Base-by-base conservation (phyloP, 148 eudicot species). In the Oxyria digyna region DNA sequence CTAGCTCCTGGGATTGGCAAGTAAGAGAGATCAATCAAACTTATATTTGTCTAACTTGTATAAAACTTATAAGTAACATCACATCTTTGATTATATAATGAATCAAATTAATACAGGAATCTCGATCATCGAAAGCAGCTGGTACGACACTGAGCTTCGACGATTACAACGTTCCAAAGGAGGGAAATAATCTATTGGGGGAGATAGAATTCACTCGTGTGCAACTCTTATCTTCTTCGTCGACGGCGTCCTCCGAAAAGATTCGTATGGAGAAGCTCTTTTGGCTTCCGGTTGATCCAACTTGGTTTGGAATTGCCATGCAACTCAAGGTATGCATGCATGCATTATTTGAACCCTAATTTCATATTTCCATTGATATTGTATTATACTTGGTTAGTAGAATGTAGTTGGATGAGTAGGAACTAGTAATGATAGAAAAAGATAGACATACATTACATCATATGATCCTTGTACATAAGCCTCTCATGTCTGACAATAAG, bases 1-100 rank as follows among this genome's bases (percentile, higher is more conserved):
- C 89, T 50, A 75, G 73, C 72, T 85, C 89, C 29, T 85, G 89
- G 89, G 76, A 74, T 46, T 85, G 89, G 89, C 66, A 26, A 59
- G 66, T 59, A n/a, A n/a, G n/a, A n/a, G 32, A 59, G 66, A 42
- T 42, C 46, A 1, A 40, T 11, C 42, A 5, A 38, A 38, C 42
- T 38, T 38, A 38, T 38, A 38, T n/a, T n/a, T n/a, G n/a, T n/a
- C n/a, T n/a, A n/a, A n/a, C n/a, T n/a, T n/a, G n/a, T n/a, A n/a
- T n/a, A n/a, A n/a, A n/a, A n/a, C n/a, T n/a, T n/a, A n/a, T n/a
- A n/a, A n/a, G n/a, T n/a, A n/a, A n/a, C n/a, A n/a, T n/a, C n/a
- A n/a, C n/a, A n/a, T n/a, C n/a, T n/a, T n/a, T n/a, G n/a, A n/a
- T n/a, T n/a, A n/a, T n/a, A n/a, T n/a, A n/a, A n/a, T n/a, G n/a